These are phyloP conservation scores for Populus tomentosa DNA, from an alignment of 441 rosid genomes.

Conservation along the genomic window DNA sequence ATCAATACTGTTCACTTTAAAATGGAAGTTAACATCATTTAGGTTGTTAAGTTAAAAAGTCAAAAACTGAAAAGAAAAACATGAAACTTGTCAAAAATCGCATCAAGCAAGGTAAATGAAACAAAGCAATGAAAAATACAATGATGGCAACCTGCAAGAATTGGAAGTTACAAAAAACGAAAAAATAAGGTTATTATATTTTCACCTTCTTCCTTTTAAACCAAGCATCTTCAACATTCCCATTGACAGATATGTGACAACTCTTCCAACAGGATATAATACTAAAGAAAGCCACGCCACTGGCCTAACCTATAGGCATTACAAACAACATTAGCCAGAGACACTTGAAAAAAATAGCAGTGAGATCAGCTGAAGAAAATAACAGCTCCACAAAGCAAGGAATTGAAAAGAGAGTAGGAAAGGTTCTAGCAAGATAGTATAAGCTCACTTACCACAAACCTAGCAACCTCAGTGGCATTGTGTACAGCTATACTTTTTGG, in stretches of 20 bases:
- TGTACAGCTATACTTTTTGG: slow-evolving; percentile 99
- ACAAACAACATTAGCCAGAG: slow-evolving; percentile 33
- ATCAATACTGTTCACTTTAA: not conserved
- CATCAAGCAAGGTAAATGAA: not conserved
- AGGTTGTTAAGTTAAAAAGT: not conserved
- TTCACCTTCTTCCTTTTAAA: slow-evolving; percentile 88
- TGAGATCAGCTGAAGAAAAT: slow-evolving; percentile 18
- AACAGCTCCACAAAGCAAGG: slow-evolving; percentile 12
- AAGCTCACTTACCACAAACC: slow-evolving; percentile 77
- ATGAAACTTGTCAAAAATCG: not conserved
- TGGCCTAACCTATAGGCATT: slow-evolving; percentile 91
- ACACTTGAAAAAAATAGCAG: not conserved
- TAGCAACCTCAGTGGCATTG: slow-evolving; percentile 91
- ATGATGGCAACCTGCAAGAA: not conserved
- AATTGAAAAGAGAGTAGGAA: not conserved
- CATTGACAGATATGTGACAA: slow-evolving; percentile 90
- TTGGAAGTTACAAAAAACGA: slow-evolving; percentile 9
- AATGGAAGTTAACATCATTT: not conserved
- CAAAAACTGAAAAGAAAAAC: not conserved
- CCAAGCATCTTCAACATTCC: slow-evolving; percentile 97
- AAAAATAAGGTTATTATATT: slow-evolving; percentile 12
- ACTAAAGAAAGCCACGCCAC: slow-evolving; percentile 99
- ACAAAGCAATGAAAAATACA: not conserved
- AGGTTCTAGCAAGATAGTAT: not conserved
- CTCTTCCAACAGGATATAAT: slow-evolving; percentile 93